Conservation (phyloP, 441 rosid genomes). For the Eruca vesicaria region DNA sequence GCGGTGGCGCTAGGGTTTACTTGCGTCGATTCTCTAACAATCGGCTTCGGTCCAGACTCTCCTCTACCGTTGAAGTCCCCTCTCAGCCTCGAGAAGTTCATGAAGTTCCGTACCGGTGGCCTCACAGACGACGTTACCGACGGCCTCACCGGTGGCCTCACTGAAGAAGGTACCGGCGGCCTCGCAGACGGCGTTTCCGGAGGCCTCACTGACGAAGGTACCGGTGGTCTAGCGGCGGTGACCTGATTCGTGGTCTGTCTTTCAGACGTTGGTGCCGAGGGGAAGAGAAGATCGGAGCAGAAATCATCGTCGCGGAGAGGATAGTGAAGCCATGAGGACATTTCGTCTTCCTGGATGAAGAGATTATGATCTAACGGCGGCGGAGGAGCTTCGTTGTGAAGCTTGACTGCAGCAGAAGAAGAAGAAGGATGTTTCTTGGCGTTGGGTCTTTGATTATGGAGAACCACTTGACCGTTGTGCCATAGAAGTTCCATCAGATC, state of each 20-base stretch:
- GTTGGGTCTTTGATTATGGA: conserved; percentile 52
- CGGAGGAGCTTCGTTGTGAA: conserved; percentile 17
- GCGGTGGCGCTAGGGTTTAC: conserved; percentile 52
- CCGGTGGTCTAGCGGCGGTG: conserved; percentile 7
- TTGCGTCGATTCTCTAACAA: conserved; percentile 58
- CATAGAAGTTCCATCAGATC: conserved; percentile 87
- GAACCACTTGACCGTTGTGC: conserved; percentile 82
- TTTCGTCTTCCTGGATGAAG: conserved; percentile 88
- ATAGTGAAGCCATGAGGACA: conserved; percentile 84
- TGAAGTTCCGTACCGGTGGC: conserved; percentile 52
- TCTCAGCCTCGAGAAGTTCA: conserved; percentile 54
- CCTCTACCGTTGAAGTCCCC: conserved; percentile 16
- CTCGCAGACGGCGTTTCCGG: conserved; percentile 32
- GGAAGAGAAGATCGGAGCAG: conserved; percentile 55
- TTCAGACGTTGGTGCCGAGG: conserved; percentile 16
- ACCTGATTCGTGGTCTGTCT: background rate
- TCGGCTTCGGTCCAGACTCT: conserved; percentile 44
- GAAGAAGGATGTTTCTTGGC: conserved; percentile 38
- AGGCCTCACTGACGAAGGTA: conserved; percentile 28
- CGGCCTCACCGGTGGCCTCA: too few relatives aligned
- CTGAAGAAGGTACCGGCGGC: conserved; percentile 24
- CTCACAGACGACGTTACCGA: conserved; percentile 35
- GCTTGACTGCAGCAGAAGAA: conserved; percentile 20
- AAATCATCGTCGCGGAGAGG: conserved; percentile 58
- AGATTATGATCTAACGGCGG: conserved; percentile 41